Percentiles rank a stretch among this genome's conserved stretches.
Evolutionary conservation across 1,139 yeast species (phyloP).

Genomic region (Sugiyamaella paludigena): DNA sequence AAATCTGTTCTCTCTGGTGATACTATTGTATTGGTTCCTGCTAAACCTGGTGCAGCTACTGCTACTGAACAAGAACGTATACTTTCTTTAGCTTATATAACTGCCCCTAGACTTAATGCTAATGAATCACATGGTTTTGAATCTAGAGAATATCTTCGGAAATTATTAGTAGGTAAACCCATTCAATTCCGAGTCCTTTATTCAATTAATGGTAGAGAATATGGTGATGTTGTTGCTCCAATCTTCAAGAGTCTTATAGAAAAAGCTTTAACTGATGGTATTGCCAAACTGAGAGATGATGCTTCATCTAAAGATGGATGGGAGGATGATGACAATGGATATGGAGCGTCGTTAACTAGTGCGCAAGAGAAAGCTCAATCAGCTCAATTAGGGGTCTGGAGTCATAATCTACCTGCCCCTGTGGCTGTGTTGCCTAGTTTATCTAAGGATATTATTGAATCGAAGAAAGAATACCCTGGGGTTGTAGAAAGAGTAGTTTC

Average conservation of each 20-base stretch:
- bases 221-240: constrained; percentile 71
- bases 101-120: constrained; percentile 48
- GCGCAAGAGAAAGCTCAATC: constrained; percentile 53
- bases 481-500: constrained; percentile 73
- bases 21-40: constrained; percentile 64
- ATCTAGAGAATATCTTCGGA: constrained; percentile 61
- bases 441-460: constrained; percentile 30
- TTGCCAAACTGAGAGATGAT: constrained; percentile 61
- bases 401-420: constrained; percentile 24
- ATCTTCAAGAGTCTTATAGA: constrained; percentile 59
- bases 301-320: constrained; percentile 38
- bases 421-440: constrained; percentile 40
- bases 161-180: constrained; percentile 65
- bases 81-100: constrained; percentile 61
- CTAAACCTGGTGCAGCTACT: constrained; percentile 27
- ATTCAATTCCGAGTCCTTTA: constrained; percentile 59
- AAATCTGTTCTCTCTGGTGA: constrained; percentile 73
- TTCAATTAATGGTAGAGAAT: constrained; percentile 58
- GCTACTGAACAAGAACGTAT: constrained; percentile 54
- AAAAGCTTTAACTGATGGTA: constrained; percentile 57
- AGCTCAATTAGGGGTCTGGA: constrained; percentile 59
- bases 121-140: constrained; percentile 49
- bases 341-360: constrained; percentile 38
- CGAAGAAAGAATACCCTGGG: constrained; percentile 46
- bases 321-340: constrained; percentile 36